Percentiles rank a stretch among this genome's conserved stretches.
Conservation (phyloP, 2,329 filamentous ascomycete genomes). For the Penicillium olsonii region DNA sequence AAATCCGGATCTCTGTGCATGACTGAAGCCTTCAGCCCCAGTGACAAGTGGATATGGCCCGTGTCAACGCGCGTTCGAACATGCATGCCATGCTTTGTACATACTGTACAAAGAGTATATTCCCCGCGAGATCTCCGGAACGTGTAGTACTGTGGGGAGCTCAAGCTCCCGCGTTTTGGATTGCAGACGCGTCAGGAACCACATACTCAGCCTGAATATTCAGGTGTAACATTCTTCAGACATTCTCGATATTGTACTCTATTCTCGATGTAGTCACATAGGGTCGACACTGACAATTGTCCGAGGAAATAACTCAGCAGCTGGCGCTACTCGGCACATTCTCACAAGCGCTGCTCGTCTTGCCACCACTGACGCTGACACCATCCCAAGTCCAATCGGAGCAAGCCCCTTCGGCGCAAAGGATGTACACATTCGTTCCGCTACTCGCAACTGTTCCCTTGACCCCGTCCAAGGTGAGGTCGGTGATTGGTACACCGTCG, state of each 20-base stretch:
- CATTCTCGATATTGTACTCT: background rate
- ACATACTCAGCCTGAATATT: background rate
- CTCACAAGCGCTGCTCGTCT: conserved; percentile 34
- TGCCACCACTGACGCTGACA: conserved; percentile 54
- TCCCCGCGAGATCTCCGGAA: background rate
- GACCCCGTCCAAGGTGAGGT: conserved; percentile 37
- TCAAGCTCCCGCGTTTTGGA: background rate
- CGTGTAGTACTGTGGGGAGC: background rate
- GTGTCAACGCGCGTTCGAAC: background rate
- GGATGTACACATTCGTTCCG: conserved; percentile 51
- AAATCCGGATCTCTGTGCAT: background rate
- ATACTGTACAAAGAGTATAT: too few relatives aligned
- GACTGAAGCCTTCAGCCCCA: background rate
- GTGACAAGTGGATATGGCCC: background rate
- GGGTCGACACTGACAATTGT: too few relatives aligned
- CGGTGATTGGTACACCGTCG: conserved; percentile 39
- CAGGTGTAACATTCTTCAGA: background rate
- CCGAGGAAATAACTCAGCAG: background rate
- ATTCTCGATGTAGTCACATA: too few relatives aligned
- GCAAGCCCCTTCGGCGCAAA: conserved; percentile 56
- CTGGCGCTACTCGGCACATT: background rate
- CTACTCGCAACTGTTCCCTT: conserved; percentile 34
- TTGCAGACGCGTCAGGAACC: background rate
- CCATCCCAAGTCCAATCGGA: conserved; percentile 50
- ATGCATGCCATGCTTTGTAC: background rate